Evolutionary conservation across 164 flowering plant genomes (phyloP), one percentile per base, ranked within the genome.

Genomic region (Chloranthus sessilifolius): DNA sequence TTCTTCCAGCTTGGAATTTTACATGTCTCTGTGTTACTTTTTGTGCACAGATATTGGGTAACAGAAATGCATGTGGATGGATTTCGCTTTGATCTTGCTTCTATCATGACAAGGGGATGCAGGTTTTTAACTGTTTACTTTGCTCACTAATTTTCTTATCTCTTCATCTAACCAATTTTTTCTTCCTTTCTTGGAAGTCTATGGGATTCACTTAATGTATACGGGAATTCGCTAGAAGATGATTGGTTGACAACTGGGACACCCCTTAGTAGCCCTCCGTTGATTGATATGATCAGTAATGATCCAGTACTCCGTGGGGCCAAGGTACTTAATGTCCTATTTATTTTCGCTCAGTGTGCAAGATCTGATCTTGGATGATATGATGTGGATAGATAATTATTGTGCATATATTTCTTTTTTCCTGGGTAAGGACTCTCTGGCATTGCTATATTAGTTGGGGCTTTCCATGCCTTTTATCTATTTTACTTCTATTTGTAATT

Each of bases 31-130:
- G n/a, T n/a, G n/a, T n/a, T n/a, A n/a, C n/a, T n/a, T n/a, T n/a
- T n/a, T n/a, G n/a, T n/a, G n/a, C n/a, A 63, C 83, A 91, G 98
- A 67, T 92, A 88, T 60, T 92, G 98, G 98, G 96, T 83, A 21
- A 77, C 72, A 41, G 96, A 92, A 69, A 77, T 92, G 82, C 98
- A 92, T 68, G 81, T 85, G 41, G 98, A 92, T 78, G 98, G 98
- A 44, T 91, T 92, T 65, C 95, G 96, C 68, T 92, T 92, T 72
- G 98, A 92, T 73, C 96, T 92, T 69, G 98, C 96, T 47, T 85
- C 98, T 55, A 91, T 91, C 45, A 50, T 92, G 79, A 85, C 98
- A 35, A 76, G 98, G 71, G 64, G 86, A 60, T 76, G 90, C 90
- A 92, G 98, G 98, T 91, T 38, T 24, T 45, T 40, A 63, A 43